phyloP scores from a whole-genome alignment of 495 filamentous ascomycete genomes.

The Penicillium crystallinum region DNA sequence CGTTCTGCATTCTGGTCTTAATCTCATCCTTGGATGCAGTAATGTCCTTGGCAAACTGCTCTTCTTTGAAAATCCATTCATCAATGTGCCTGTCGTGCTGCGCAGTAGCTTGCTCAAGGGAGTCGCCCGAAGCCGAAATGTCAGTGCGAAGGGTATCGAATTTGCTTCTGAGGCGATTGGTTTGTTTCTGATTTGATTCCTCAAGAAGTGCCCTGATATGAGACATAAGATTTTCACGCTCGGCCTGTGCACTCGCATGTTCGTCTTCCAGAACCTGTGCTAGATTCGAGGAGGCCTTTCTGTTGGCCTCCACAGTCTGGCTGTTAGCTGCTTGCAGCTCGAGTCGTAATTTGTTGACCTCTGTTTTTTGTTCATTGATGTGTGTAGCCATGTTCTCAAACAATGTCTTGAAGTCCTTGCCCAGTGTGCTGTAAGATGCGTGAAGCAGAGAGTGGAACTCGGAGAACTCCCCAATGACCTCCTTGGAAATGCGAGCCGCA shows the following conservation, averaged over 20 bases:
- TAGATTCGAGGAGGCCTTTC: constrained; percentile 59
- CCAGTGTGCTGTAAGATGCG: constrained; percentile 77
- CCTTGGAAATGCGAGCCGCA: constrained; percentile 80
- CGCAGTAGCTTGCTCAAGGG: constrained; percentile 57
- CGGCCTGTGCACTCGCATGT: constrained; percentile 61
- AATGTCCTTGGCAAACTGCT: constrained; percentile 63
- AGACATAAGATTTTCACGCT: constrained; percentile 65
- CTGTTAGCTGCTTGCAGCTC: constrained; percentile 65
- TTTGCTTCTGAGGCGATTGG: constrained; percentile 61
- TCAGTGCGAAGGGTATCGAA: constrained; percentile 56
- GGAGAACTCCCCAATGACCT: constrained; percentile 82
- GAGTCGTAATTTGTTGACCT: constrained; percentile 64
- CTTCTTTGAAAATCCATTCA: constrained; percentile 65
- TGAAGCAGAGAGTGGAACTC: constrained; percentile 81
- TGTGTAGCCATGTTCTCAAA: constrained; percentile 76
- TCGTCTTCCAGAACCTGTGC: constrained; percentile 72
- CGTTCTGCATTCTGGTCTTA: constrained; percentile 76
- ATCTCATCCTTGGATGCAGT: constrained; percentile 66
- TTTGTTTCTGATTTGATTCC: constrained; percentile 65
- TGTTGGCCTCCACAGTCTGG: constrained; percentile 59
- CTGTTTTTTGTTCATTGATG: constrained; percentile 69
- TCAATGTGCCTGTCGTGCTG: constrained; percentile 70
- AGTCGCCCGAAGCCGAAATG: constrained; percentile 54
- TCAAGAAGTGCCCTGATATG: constrained; percentile 75
- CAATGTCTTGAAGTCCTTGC: constrained; percentile 78